Base-by-base conservation (phyloP, 768 basidiomycete species). In the Lactarius pseudohatsudake region DNA sequence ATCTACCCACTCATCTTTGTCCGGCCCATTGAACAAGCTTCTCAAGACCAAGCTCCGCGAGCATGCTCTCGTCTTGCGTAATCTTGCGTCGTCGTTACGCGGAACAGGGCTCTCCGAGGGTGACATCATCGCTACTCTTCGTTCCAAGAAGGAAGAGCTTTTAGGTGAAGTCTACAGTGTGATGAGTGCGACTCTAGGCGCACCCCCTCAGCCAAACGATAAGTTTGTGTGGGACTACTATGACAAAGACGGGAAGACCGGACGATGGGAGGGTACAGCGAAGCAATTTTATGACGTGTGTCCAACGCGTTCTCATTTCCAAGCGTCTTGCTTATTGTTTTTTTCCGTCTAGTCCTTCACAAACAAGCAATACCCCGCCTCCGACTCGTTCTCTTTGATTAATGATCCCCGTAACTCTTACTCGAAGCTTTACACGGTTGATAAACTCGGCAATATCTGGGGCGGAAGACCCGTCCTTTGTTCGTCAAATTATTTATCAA, bases 391-490 rank as follows among this genome's bases (percentile, higher is more conserved):
- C 82, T 96, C 94, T 43, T 83, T 98, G 15, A 94, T 98, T 76
- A 90, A 98, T 72, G 96, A 98, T 75, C 96, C 96, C 11, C 85
- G 96, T 30, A 96, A 98, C 74, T 79, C 80, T 22, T 94, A 89
- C 75, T 83, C 82, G 59, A 89, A 87, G 76, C 81, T 96, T 18
- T 96, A 96, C 79, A 94, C 94, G 1, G 94, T 98, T 20, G 88
- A 96, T 72, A 89, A 92, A 72, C 86, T 98, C 41, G 96, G 96
- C 18, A 98, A 98, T 72, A 80, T 98, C 59, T 94, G 91, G 89
- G 91, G 91, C 67, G 94, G 88, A 6, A 82, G 92, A 5, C 85
- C 89, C 20, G 88, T 98, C 30, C 82, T 89, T 36, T 97, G 93
- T 96, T 74, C 76, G 89, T 79, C 38, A 47, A 8, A 11, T 30